Percentiles rank a stretch among this genome's conserved stretches.
phyloP scores from a whole-genome alignment of 192 early-diverging fungal genomes.

The Coemansia sp. region DNA sequence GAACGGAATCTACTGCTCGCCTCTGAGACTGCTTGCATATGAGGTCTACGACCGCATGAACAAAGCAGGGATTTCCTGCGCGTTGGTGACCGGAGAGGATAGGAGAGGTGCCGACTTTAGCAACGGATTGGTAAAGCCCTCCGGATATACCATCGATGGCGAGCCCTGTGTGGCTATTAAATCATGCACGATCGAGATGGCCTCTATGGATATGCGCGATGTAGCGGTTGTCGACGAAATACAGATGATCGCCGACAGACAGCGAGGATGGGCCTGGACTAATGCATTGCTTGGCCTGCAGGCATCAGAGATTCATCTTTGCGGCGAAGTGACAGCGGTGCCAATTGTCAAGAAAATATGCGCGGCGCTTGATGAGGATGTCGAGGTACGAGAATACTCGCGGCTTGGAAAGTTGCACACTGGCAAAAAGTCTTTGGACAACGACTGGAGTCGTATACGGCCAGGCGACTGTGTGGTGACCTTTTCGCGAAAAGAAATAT shows the following conservation, averaged over 20 bases:
- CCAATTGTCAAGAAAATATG: conserved; percentile 75
- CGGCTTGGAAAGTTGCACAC: conserved; percentile 72
- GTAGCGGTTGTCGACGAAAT: conserved; percentile 97
- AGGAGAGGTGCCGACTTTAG: conserved; percentile 58
- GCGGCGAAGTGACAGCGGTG: conserved; percentile 88
- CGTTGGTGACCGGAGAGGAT: conserved; percentile 92
- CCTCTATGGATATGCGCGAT: conserved; percentile 58
- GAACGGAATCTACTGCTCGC: conserved; percentile 84
- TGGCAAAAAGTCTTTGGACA: conserved; percentile 56
- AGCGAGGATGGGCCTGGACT: conserved; percentile 96
- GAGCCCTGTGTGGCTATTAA: conserved; percentile 52
- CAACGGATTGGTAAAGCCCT: conserved; percentile 16
- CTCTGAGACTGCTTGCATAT: conserved; percentile 87
- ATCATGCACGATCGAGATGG: conserved; percentile 93
- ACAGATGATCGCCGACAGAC: conserved; percentile 86
- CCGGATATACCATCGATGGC: conserved; percentile 16
- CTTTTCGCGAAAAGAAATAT: conserved; percentile 82
- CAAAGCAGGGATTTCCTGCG: conserved; percentile 69
- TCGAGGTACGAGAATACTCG: conserved; percentile 76
- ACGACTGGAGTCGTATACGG: conserved; percentile 60
- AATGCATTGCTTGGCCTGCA: conserved; percentile 76
- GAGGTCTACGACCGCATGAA: conserved; percentile 91
- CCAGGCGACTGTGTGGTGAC: conserved; percentile 89
- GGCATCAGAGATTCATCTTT: conserved; percentile 87
- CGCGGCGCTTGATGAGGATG: conserved; percentile 70